phyloP scores from a whole-genome alignment of 106 monocot genomes.

The Dendrobium officinale region DNA sequence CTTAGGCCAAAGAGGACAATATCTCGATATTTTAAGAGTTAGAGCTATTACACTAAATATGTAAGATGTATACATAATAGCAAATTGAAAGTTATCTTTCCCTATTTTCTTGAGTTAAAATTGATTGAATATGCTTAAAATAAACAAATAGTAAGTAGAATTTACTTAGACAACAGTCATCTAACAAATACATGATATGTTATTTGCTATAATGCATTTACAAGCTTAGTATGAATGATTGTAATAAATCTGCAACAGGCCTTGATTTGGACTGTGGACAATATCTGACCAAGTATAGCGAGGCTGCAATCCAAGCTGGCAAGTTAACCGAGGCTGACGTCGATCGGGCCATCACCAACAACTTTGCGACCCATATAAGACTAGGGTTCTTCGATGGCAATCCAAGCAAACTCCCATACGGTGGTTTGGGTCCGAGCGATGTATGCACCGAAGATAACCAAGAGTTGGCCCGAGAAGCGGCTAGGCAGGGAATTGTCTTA shows the following conservation, averaged over 20 bases:
- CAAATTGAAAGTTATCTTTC: not conserved
- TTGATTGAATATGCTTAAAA: not conserved
- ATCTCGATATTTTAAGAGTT: too few relatives aligned
- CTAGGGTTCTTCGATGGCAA: conserved; percentile 96
- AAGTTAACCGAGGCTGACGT: conserved; percentile 50
- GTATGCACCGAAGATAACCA: conserved; percentile 72
- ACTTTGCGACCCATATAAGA: conserved; percentile 67
- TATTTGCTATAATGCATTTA: not conserved
- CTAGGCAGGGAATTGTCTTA: conserved; percentile 85
- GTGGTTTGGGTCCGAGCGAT: conserved; percentile 66
- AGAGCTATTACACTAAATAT: too few relatives aligned
- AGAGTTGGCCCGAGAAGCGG: conserved; percentile 81
- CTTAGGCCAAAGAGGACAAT: too few relatives aligned
- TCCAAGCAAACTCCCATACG: conserved; percentile 55
- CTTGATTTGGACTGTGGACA: conserved; percentile 83
- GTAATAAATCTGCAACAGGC: conserved; percentile 30
- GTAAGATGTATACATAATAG: not conserved
- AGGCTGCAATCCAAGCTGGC: conserved; percentile 48
- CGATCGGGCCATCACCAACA: conserved; percentile 73
- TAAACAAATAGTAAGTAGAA: not conserved
- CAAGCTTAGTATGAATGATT: not conserved
- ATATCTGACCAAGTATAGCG: conserved; percentile 60
- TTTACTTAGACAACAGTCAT: not conserved
- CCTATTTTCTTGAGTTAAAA: not conserved
- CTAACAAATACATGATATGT: not conserved